Conservation (phyloP, 164 flowering plant species). For the grape (Vitis vinifera) region DNA sequence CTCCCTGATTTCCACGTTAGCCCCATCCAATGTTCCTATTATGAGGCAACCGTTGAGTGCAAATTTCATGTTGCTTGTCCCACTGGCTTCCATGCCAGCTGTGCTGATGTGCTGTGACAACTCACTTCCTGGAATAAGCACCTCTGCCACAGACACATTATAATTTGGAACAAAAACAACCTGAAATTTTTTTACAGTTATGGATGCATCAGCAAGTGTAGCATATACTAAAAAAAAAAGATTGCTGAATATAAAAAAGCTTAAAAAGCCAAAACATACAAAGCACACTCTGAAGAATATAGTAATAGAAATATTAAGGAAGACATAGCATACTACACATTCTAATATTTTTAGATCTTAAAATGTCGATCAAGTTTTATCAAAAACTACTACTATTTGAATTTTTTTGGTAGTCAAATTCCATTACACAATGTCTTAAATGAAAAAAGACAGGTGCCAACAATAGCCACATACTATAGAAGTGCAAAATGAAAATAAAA, state of each 20-base stretch:
- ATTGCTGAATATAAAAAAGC: not conserved
- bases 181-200: constrained; percentile 36
- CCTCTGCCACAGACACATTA: constrained; percentile 93
- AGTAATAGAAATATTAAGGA: too few species aligned
- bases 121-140: constrained; percentile 98
- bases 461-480: too few species aligned
- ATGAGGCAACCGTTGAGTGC: constrained; percentile 96
- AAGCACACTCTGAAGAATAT: too few species aligned
- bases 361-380: too few species aligned
- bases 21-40: constrained; percentile 97
- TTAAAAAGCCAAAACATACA: not conserved
- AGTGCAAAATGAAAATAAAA: too few species aligned
- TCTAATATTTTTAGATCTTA: too few species aligned
- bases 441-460: too few species aligned
- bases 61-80: constrained; percentile 99
- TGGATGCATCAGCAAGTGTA: not conserved
- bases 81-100: constrained; percentile 99
- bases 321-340: too few species aligned
- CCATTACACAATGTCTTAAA: too few species aligned
- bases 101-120: constrained; percentile 97
- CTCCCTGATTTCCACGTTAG: constrained; percentile 96
- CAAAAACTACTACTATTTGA: too few species aligned
- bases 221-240: not conserved
- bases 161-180: constrained; percentile 96
- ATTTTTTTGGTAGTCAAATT: too few species aligned